Conservation (phyloP, 345 rosid genomes). For the Sapria himalayana region DNA sequence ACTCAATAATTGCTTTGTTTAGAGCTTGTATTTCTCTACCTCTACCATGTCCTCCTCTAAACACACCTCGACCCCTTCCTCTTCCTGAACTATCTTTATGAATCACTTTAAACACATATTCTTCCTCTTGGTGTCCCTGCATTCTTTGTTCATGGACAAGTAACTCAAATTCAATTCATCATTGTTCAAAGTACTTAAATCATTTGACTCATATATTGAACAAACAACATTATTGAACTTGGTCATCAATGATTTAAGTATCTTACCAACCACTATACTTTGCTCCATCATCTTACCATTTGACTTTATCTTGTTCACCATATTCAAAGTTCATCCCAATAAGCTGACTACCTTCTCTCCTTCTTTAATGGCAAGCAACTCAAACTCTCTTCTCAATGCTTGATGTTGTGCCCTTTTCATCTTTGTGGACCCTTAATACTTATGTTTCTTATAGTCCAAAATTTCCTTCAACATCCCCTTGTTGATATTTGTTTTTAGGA, state of each 20-base stretch:
- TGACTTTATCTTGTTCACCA: constrained; percentile 4
- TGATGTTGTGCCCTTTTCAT: constrained; percentile 1
- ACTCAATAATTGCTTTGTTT: constrained; percentile 3
- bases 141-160: constrained; percentile 6
- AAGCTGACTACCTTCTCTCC: constrained; percentile 3
- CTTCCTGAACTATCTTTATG: neutral
- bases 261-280: constrained; percentile 3
- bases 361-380: constrained; percentile 5
- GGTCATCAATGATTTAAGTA: constrained; percentile 5
- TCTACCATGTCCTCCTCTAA: constrained; percentile 3
- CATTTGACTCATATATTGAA: too few species aligned
- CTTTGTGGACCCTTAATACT: constrained; percentile 1
- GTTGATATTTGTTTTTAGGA: neutral
- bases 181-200: too few species aligned
- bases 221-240: too few species aligned
- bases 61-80: constrained; percentile 5
- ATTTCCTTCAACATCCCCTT: neutral
- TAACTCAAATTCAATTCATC: constrained; percentile 4
- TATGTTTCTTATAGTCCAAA: constrained; percentile 1
- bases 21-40: neutral
- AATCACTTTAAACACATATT: constrained; percentile 1
- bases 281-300: neutral
- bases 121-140: constrained; percentile 4
- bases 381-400: constrained; percentile 6
- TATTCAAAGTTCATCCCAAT: constrained; percentile 3